phyloP scores from a whole-genome alignment of 2,329 filamentous ascomycete species.

The Nemania sp. region DNA sequence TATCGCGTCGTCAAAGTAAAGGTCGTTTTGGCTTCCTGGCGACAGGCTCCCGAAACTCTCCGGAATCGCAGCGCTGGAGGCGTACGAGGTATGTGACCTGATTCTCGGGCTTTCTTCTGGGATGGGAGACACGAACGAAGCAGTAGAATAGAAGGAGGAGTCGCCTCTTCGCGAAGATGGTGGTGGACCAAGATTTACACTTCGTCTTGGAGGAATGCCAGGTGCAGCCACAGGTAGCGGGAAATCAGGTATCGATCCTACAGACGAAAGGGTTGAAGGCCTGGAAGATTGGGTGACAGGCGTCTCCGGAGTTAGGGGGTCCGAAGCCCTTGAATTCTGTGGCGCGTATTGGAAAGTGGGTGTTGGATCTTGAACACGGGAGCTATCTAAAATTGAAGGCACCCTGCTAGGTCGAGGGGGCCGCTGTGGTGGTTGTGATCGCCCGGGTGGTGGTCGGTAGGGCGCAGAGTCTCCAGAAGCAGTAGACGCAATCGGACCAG shows the following conservation, averaged over 20 bases:
- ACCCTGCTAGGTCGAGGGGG: slow-evolving; percentile 71
- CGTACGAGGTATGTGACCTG: slow-evolving; percentile 72
- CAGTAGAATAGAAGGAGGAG: slow-evolving; percentile 74
- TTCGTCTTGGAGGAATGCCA: slow-evolving; percentile 58
- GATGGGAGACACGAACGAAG: slow-evolving; percentile 79
- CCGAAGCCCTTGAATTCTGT: slow-evolving; percentile 54
- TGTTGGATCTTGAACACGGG: slow-evolving; percentile 66
- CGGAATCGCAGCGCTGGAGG: slow-evolving; percentile 79
- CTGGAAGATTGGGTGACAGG: slow-evolving; percentile 62
- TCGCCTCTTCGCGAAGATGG: slow-evolving; percentile 70
- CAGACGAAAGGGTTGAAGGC: slow-evolving; percentile 65
- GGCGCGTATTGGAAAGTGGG: slow-evolving; percentile 64
- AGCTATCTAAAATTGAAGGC: slow-evolving; percentile 68
- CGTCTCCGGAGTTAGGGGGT: slow-evolving; percentile 61
- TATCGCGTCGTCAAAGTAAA: slow-evolving; percentile 63
- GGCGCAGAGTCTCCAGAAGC: slow-evolving; percentile 51
- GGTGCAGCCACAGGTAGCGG: slow-evolving; percentile 58
- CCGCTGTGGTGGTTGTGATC: slow-evolving; percentile 65
- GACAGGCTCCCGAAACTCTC: slow-evolving; percentile 71
- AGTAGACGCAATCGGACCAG: slow-evolving; percentile 47
- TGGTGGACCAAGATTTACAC: slow-evolving; percentile 68
- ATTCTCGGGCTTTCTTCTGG: slow-evolving; percentile 74
- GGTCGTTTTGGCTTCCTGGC: slow-evolving; percentile 61
- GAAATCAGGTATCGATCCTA: slow-evolving; percentile 71
- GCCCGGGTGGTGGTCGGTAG: slow-evolving; percentile 64